Evolutionary conservation across 2,329 filamentous ascomycete genomes (phyloP), one percentile per base, ranked within the genome.

Genomic region (Pseudocercospora eumusae): DNA sequence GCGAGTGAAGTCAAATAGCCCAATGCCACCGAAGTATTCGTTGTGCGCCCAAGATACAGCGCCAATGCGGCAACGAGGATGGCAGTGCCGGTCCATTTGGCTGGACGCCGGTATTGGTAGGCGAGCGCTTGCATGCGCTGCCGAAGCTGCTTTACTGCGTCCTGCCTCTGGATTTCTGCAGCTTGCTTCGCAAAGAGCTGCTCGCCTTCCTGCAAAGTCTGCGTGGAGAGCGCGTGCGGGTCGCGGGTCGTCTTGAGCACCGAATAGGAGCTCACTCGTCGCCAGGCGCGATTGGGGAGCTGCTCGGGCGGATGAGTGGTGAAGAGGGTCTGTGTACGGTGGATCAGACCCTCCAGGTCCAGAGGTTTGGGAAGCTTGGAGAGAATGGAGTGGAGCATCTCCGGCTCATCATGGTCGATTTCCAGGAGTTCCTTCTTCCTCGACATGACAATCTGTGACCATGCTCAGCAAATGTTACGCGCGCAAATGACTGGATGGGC

Each of bases 301-400:
- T 79, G 81, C 68, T 91, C 85, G 0, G 93, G 95, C 1, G 93
- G 93, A 68, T 90, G 80, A 2, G 76, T 72, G 6, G 82, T 75
- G 74, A 89, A 89, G 0, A 98, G 82, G 27, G 74, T 73, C 2
- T 86, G 81, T 0, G 93, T 86, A 56, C 83, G 81, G 18, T 80
- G 74, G 65, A 99, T 89, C 57, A 97, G 83, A 7, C 80, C 80
- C 68, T 99, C 93, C 23, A 99, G 80, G 72, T 96, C 85, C 61
- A 96, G 85, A 18, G 88, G 88, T 56, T 86, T 84, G 0, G 95
- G 95, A 6, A 99, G 83, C 75, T 95, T 96, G 45, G 91, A 91
- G 11, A 99, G 84, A 36, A 91, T 88, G 63, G 88, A 90, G 75
- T 96, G 92, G 23, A 99, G 84, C 85, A 99, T 96, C 71, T 98